Conservation (phyloP, 177 flowering plant species). For the Vitis hybrid region DNA sequence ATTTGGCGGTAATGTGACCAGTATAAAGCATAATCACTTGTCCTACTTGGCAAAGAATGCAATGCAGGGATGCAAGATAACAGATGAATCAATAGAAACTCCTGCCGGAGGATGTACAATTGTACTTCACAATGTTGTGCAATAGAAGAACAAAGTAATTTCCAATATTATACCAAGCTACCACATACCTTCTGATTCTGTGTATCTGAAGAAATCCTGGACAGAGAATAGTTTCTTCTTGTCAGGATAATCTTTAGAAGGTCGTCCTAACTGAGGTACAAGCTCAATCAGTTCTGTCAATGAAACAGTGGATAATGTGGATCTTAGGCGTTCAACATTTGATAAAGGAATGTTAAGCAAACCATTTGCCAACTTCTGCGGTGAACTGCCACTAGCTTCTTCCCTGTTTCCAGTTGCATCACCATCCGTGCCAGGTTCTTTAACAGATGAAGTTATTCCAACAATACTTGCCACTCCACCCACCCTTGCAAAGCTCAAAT, state of each 20-base stretch:
- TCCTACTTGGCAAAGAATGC: too few relatives aligned
- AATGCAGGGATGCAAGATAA: too few relatives aligned
- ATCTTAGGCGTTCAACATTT: slow-evolving; percentile 85
- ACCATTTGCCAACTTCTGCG: slow-evolving; percentile 64
- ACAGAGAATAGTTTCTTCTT: slow-evolving; percentile 90
- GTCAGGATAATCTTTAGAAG: slow-evolving; percentile 84
- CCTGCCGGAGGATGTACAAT: background rate
- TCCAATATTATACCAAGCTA: background rate
- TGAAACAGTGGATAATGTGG: slow-evolving; percentile 81
- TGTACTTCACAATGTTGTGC: background rate
- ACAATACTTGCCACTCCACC: slow-evolving; percentile 77
- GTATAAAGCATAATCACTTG: too few relatives aligned
- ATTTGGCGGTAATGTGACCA: too few relatives aligned
- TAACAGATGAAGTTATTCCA: slow-evolving; percentile 52
- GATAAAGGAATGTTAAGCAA: slow-evolving; percentile 83
- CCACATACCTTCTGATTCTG: slow-evolving; percentile 87
- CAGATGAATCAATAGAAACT: background rate
- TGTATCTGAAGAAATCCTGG: slow-evolving; percentile 92
- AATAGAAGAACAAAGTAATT: background rate
- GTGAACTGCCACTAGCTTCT: slow-evolving; percentile 44
- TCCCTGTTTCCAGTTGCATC: slow-evolving; percentile 35
- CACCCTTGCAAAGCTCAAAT: slow-evolving; percentile 81
- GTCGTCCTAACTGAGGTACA: slow-evolving; percentile 69
- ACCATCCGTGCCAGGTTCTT: slow-evolving; percentile 50
- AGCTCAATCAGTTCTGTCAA: slow-evolving; percentile 87